Percentiles rank a stretch among this genome's conserved stretches.
Evolutionary conservation across 495 filamentous ascomycete species (phyloP).

Genomic region (Neurospora sp.): DNA sequence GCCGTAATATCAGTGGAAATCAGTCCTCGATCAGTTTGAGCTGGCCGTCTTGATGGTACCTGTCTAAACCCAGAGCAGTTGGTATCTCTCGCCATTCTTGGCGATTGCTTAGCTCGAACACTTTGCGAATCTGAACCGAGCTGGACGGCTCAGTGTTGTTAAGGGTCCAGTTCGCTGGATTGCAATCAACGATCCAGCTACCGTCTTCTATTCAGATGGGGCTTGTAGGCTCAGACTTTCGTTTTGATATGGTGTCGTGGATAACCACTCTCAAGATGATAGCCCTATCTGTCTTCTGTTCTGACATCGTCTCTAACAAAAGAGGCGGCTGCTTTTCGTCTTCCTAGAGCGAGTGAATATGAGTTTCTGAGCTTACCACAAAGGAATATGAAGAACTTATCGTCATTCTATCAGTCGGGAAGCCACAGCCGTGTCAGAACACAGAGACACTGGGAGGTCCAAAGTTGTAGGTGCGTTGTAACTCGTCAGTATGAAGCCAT

Average conservation of each 20-base stretch:
- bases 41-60: neutral
- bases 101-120: neutral
- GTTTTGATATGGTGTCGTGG: neutral
- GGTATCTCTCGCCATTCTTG: neutral
- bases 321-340: neutral
- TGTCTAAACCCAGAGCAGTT: neutral
- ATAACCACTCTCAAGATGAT: neutral
- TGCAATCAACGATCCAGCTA: neutral
- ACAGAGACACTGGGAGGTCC: neutral
- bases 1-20: neutral
- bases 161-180: neutral
- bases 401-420: neutral
- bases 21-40: neutral
- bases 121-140: neutral
- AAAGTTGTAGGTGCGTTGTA: neutral
- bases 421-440: neutral
- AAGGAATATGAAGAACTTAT: neutral
- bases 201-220: neutral
- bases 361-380: neutral
- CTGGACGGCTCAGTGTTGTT: neutral
- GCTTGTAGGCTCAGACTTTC: neutral
- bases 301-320: neutral
- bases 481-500: neutral
- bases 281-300: neutral
- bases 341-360: neutral